A percentile compares a stretch with the other conserved stretches of the same genome.
Evolutionary conservation across 1,284 basidiomycete species (phyloP).

Genomic region (Amylostereum chailletii): DNA sequence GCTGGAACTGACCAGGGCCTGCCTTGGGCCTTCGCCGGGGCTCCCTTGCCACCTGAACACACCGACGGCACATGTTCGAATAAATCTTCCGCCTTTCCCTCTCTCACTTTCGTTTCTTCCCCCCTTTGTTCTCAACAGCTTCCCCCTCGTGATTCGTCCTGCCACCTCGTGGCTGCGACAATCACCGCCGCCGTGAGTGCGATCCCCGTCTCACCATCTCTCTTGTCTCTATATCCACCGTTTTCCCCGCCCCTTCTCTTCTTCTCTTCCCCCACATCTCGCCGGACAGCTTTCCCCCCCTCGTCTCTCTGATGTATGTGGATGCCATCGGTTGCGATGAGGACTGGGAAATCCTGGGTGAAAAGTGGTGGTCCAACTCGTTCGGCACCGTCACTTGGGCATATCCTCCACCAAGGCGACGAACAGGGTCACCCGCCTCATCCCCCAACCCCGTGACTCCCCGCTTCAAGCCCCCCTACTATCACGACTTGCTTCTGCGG

Average conservation of each 20-base stretch:
- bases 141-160: neutral
- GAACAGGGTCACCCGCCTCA: neutral
- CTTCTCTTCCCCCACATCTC: neutral
- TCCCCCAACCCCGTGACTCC: neutral
- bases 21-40: too few species aligned
- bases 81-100: neutral
- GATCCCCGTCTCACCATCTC: neutral
- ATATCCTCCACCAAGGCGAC: constrained; percentile 4
- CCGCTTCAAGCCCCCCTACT: constrained; percentile 6
- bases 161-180: neutral
- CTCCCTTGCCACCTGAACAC: too few species aligned
- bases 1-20: too few species aligned
- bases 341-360: constrained; percentile 10
- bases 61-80: too few species aligned
- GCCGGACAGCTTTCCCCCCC: neutral
- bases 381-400: constrained; percentile 8
- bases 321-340: constrained; percentile 6
- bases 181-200: neutral
- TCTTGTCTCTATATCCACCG: neutral
- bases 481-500: constrained; percentile 8
- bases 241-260: neutral
- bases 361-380: constrained; percentile 11
- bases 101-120: neutral
- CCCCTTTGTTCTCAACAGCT: neutral
- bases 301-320: constrained; percentile 8